phyloP scores from a whole-genome alignment of 2,329 filamentous ascomycete species.

The Colletotrichum limetticola region DNA sequence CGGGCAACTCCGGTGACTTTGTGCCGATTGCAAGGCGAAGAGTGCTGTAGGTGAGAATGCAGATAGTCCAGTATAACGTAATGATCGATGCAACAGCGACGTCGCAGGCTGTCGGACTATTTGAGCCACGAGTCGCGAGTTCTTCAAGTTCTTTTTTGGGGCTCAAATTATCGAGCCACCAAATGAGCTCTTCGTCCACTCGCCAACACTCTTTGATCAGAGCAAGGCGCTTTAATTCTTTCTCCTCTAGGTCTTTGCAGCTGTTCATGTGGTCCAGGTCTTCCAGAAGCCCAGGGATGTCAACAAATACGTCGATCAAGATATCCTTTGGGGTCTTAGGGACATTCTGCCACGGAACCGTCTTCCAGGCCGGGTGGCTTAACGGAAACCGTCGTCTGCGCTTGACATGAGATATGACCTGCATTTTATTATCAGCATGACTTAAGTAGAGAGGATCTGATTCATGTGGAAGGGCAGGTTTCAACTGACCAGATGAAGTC shows the following conservation, averaged over 20 bases:
- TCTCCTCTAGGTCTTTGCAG: constrained; percentile 15
- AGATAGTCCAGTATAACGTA: constrained; percentile 24
- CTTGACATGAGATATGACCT: constrained; percentile 34
- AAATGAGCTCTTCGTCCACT: constrained; percentile 18
- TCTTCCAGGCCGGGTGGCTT: constrained; percentile 45
- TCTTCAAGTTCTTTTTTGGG: constrained; percentile 14
- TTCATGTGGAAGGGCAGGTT: too few species aligned
- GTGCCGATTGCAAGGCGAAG: constrained; percentile 23
- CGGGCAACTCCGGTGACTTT: neutral
- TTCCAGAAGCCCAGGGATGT: constrained; percentile 42
- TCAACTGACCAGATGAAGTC: constrained; percentile 37
- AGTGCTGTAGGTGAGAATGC: constrained; percentile 32
- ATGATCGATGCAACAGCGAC: constrained; percentile 30
- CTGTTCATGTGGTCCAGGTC: constrained; percentile 40
- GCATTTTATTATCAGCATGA: neutral
- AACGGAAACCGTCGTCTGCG: constrained; percentile 40
- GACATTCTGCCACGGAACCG: constrained; percentile 43
- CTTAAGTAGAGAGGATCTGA: neutral
- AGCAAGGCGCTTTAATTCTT: neutral
- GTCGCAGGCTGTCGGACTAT: constrained; percentile 27
- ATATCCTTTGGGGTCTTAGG: constrained; percentile 44
- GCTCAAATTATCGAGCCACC: constrained; percentile 25
- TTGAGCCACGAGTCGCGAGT: constrained; percentile 1
- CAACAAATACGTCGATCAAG: constrained; percentile 44
- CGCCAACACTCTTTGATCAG: constrained; percentile 34